Evolutionary conservation across 192 early-diverging fungal species (phyloP), one percentile per base, ranked within the genome.

Genomic region (Linnemannia schmuckeri): DNA sequence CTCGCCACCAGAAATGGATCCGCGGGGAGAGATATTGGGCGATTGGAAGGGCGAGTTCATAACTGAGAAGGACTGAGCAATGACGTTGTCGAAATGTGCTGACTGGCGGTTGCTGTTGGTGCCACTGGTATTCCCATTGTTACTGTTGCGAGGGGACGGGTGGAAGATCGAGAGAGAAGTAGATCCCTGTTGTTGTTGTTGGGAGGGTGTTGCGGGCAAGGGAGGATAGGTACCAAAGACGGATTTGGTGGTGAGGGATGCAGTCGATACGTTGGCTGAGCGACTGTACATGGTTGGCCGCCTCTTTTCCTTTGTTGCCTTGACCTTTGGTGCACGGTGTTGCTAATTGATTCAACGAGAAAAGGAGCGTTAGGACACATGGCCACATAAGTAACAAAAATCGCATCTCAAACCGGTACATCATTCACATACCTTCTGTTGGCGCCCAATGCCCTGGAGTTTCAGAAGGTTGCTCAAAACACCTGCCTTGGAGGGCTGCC

Each of bases 391-490:
- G 13, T 13, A n/a, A 30, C 38, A 55, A 13, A 13, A 40, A 57
- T 75, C 74, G 9, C 0, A 35, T 33, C 27, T 42, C 46, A 12
- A 40, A 22, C 75, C 54, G n/a, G 10, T 66, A 3, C 12, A 66
- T 33, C 4, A 4, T 38, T 8, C 17, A 3, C 61, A 8, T 54
- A 79, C 77, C 77, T 85, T 85, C 15, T 69, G 76, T 0, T 69
- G 79, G 46, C 75, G 84, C 46, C 63, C 47, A 57, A 41, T 77
- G 2, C 47, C 30, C 12, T 87, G 85, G 2, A 87, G 80, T 44
- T 81, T 87, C 49, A 87, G 27, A n/a, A 87, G 61, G 68, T 87
- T 87, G 46, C 85, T 87, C 44, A 87, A 47, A 2, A 87, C 85
- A 46, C 85, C 85, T 1, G 79, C 75, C 37, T 87, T 87, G 54